Percentiles rank a stretch among this genome's conserved stretches.
These are phyloP conservation scores for Lumnitzera racemosa DNA, from an alignment of 345 rosid species.

Conservation along the genomic window DNA sequence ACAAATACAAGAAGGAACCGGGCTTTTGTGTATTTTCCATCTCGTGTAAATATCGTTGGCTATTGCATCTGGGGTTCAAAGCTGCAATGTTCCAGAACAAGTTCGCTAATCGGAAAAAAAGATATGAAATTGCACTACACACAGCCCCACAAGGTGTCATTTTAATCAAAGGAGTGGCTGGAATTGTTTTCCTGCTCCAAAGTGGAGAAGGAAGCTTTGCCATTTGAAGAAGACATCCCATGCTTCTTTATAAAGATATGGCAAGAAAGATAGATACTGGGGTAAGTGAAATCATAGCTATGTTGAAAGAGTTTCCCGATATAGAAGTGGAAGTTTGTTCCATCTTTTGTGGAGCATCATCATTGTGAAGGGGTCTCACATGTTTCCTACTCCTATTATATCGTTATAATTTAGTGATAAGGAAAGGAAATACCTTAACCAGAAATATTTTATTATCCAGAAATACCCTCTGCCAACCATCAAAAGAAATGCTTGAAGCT, in stretches of 20 bases:
- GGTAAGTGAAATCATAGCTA: constrained; percentile 6
- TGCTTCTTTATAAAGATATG: constrained; percentile 2
- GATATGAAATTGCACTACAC: not conserved
- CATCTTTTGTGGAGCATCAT: constrained; percentile 29
- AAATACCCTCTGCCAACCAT: not conserved
- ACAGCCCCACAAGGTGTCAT: not conserved
- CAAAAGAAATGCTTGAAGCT: too few relatives aligned
- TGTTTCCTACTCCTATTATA: constrained; percentile 1
- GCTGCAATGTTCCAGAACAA: too few relatives aligned
- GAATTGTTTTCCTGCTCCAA: constrained; percentile 4
- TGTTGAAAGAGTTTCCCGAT: constrained; percentile 18
- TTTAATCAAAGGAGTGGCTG: not conserved
- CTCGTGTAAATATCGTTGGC: too few relatives aligned
- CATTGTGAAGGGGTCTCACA: constrained; percentile 19
- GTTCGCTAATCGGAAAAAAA: not conserved
- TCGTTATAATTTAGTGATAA: not conserved
- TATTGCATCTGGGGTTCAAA: too few relatives aligned
- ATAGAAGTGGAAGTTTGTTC: constrained; percentile 20
- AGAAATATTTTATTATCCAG: not conserved
- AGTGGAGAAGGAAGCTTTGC: constrained; percentile 1
- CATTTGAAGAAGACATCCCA: too few relatives aligned
- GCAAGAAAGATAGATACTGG: constrained; percentile 8
- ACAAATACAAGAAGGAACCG: constrained; percentile 5
- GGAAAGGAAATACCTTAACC: constrained; percentile 34
- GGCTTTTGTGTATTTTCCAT: not conserved